A percentile compares a stretch with the other conserved stretches of the same genome.
Conservation (phyloP, 495 filamentous ascomycete species). For the Geoglossum glabrum region DNA sequence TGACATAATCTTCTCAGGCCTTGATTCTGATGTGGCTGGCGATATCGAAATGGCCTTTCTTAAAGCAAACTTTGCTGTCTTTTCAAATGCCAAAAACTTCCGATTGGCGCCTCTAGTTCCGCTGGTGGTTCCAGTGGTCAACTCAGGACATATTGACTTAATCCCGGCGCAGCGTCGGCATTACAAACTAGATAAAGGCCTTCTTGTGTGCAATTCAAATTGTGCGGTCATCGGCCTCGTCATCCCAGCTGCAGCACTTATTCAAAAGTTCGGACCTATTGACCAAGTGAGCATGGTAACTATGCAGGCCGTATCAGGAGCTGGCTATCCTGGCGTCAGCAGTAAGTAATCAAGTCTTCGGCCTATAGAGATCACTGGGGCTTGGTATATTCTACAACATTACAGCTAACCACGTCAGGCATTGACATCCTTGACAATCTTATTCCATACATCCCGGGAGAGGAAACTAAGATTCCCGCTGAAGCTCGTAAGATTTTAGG, state of each 20-base stretch:
- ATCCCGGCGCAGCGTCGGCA: constrained; percentile 56
- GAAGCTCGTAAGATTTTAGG: constrained; percentile 79
- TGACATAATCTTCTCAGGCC: constrained; percentile 66
- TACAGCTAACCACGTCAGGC: constrained; percentile 7
- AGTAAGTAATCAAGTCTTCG: constrained; percentile 20
- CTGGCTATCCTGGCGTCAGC: constrained; percentile 69
- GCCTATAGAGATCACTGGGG: neutral
- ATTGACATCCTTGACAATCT: constrained; percentile 63
- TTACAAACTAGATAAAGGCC: constrained; percentile 47
- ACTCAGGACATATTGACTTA: constrained; percentile 52
- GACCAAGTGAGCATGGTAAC: constrained; percentile 63
- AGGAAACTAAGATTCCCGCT: constrained; percentile 74
- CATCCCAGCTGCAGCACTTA: constrained; percentile 69
- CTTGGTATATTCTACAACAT: neutral
- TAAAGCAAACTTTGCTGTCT: constrained; percentile 56
- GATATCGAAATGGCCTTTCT: constrained; percentile 67
- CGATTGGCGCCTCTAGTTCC: constrained; percentile 66
- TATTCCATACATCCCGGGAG: constrained; percentile 65
- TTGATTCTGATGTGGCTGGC: constrained; percentile 66
- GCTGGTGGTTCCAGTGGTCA: constrained; percentile 69
- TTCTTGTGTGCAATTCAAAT: constrained; percentile 79
- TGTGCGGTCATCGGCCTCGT: constrained; percentile 79
- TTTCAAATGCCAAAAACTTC: constrained; percentile 84
- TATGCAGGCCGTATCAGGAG: constrained; percentile 69
- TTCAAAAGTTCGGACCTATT: constrained; percentile 54